Evolutionary conservation across 1,284 basidiomycete species (phyloP), one percentile per base, ranked within the genome.

Genomic region (Pascua sp.): DNA sequence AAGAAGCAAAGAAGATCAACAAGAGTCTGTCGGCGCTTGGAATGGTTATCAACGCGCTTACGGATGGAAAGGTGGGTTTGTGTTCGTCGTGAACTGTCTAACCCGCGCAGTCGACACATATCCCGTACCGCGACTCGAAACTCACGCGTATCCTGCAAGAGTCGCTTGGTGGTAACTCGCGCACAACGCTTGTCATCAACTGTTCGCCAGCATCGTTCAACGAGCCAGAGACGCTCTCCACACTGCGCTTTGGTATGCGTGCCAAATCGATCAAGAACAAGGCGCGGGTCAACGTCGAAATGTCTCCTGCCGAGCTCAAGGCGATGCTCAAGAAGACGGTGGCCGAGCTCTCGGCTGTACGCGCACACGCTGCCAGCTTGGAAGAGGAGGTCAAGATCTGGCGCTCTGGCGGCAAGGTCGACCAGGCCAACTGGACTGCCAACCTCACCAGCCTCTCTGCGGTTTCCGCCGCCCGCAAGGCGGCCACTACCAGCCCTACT

Each of bases 1-100:
- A 99, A 77, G 96, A 99, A 77, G 96, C 96, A 12, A 99, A 99
- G 84, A 99, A 98, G 83, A 99, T 99, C 80, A 99, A 99, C 82
- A 98, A 98, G 80, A 92, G 89, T 57, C 80, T 99, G 44, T 97
- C 93, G 17, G 95, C 96, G 11, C 84, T 99, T 61, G 96, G 96
- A 49, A 98, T 98, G 94, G 96, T 99, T 73, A 99, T 99, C 77
- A 99, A 99, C 70, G 90, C 95, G 4, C 81, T 99, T 60, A 99
- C 96, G 2, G 96, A 99, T 71, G 84, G 88, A 61, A 98, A 97
- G 84, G 93, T 89, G 64, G 50, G 82, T 56, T 9, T 11, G 24
- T 32, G 24, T 32, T 7, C 24, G 7, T 3, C 24, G 24, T 32
- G 7, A 3, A 32, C 7, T 3, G 24, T 47, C 15, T 24, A 15